Evolutionary conservation across 768 basidiomycete genomes (phyloP).

Genomic region (Pisolithus albus): DNA sequence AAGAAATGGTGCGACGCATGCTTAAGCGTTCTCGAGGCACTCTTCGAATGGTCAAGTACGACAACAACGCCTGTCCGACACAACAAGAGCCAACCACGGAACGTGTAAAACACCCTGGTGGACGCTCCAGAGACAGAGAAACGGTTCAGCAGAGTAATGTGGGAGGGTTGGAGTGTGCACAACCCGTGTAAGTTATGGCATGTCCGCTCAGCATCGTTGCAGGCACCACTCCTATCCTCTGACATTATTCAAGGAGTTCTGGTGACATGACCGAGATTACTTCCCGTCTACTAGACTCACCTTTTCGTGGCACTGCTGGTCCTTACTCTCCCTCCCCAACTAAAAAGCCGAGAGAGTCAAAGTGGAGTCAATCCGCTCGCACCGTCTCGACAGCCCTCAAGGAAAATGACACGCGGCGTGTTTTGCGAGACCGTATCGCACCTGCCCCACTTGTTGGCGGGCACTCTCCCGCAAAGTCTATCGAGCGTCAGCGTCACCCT

Average conservation of each 20-base stretch:
- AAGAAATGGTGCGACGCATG: conserved; percentile 40
- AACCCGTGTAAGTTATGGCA: conserved; percentile 6
- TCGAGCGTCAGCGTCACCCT: conserved; percentile 13
- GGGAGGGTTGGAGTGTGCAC: too few species aligned
- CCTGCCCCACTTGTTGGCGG: conserved; percentile 13
- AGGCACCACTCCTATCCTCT: conserved; percentile 39
- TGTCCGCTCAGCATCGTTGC: conserved; percentile 17
- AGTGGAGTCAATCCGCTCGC: conserved; percentile 18
- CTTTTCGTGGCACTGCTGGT: conserved; percentile 40
- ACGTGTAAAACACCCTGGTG: conserved; percentile 24
- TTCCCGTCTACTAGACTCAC: conserved; percentile 33
- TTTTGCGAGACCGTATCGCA: conserved; percentile 13
- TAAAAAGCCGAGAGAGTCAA: conserved; percentile 7
- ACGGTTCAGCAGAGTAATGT: too few species aligned
- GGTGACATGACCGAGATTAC: conserved; percentile 36
- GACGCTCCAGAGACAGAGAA: conserved; percentile 9
- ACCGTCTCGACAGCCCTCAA: conserved; percentile 30
- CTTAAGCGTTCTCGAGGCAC: conserved; percentile 42
- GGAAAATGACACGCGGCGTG: conserved; percentile 10
- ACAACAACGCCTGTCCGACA: conserved; percentile 10
- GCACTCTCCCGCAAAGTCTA: conserved; percentile 7
- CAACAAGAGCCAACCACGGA: conserved; percentile 26
- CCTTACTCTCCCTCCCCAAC: conserved; percentile 36
- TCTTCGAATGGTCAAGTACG: conserved; percentile 17
- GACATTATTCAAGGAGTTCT: conserved; percentile 34